Evolutionary conservation across 768 basidiomycete genomes (phyloP).

Genomic region (Thelephora ganbajun): DNA sequence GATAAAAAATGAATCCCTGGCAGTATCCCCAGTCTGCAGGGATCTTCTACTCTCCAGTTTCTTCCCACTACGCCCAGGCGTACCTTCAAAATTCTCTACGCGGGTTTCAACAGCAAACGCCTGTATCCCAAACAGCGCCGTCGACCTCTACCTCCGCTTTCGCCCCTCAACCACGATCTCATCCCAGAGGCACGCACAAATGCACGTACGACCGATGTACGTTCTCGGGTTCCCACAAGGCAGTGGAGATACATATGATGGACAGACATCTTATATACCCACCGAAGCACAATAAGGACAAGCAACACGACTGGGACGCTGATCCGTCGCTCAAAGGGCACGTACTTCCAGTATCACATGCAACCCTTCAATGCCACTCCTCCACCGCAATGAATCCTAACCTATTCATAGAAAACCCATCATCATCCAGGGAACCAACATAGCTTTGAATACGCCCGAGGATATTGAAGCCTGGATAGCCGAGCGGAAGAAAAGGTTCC

Average conservation of each 20-base stretch:
- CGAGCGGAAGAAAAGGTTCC: conserved; percentile 81
- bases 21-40: too few relatives aligned
- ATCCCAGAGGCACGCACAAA: conserved; percentile 35
- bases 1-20: background rate
- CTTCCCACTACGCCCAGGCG: conserved; percentile 21
- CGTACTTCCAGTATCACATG: conserved; percentile 7
- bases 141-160: background rate
- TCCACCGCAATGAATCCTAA: background rate
- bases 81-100: conserved; percentile 2
- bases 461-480: conserved; percentile 75
- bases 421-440: conserved; percentile 65
- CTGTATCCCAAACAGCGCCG: background rate
- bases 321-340: conserved; percentile 75
- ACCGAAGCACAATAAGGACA: conserved; percentile 47
- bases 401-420: conserved; percentile 41
- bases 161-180: conserved; percentile 35
- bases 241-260: conserved; percentile 75
- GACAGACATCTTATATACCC: conserved; percentile 82
- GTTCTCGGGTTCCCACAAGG: conserved; percentile 56
- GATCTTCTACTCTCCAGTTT: conserved; percentile 9
- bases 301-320: conserved; percentile 63
- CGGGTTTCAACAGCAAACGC: background rate
- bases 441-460: conserved; percentile 71
- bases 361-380: conserved; percentile 3
- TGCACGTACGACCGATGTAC: conserved; percentile 53